Evolutionary conservation across 2,329 filamentous ascomycete species (phyloP).

Genomic region (Macrophomina tecta): DNA sequence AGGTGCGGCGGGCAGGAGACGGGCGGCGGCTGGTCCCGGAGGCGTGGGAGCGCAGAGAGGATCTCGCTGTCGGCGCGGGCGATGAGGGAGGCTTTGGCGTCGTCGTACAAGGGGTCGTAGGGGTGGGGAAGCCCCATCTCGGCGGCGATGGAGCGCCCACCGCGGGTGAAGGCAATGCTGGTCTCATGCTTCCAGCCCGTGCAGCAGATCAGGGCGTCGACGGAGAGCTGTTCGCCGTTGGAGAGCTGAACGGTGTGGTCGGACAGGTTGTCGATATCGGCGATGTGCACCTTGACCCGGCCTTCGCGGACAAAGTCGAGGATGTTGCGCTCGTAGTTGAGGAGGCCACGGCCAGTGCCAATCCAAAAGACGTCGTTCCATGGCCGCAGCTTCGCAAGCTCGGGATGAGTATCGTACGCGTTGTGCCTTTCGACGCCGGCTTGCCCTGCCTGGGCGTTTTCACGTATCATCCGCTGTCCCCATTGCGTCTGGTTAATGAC

Average conservation of each 20-base stretch:
- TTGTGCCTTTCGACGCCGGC: conserved; percentile 59
- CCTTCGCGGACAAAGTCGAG: conserved; percentile 62
- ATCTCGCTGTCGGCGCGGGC: conserved; percentile 59
- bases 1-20: neutral
- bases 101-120: conserved; percentile 29
- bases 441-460: conserved; percentile 63
- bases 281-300: conserved; percentile 61
- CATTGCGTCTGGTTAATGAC: conserved; percentile 65
- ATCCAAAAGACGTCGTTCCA: conserved; percentile 57
- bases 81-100: neutral
- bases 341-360: conserved; percentile 62
- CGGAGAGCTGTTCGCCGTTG: conserved; percentile 41
- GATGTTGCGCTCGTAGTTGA: conserved; percentile 65
- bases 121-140: conserved; percentile 35
- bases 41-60: conserved; percentile 57
- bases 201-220: conserved; percentile 59
- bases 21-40: conserved; percentile 37
- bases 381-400: conserved; percentile 50
- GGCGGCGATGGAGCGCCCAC: conserved; percentile 16
- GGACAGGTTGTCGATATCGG: conserved; percentile 58
- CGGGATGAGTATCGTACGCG: conserved; percentile 50
- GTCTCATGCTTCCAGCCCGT: conserved; percentile 65
- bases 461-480: conserved; percentile 61
- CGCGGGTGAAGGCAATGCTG: conserved; percentile 54
- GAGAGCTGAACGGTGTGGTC: conserved; percentile 55